phyloP scores from a whole-genome alignment of 352 stramenopile genomes.

The Detonula confervacea region DNA sequence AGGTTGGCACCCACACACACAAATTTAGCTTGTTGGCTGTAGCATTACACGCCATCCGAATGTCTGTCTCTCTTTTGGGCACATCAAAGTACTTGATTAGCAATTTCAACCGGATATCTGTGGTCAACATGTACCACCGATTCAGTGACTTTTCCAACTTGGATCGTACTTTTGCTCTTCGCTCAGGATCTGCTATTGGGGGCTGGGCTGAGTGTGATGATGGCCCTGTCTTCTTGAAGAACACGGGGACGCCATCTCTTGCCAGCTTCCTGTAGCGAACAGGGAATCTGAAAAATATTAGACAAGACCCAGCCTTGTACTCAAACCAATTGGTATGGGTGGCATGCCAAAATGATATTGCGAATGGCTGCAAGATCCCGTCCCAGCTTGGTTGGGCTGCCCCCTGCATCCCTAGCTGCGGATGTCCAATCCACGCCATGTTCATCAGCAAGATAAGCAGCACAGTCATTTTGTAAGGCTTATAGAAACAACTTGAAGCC shows the following conservation, averaged over 20 bases:
- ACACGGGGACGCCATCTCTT: conserved; percentile 3
- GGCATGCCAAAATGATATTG: neutral
- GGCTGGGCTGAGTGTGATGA: neutral
- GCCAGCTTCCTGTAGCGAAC: neutral
- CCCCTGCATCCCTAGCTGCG: too few relatives aligned
- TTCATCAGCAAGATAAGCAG: too few relatives aligned
- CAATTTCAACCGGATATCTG: neutral
- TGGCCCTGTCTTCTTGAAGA: conserved; percentile 9
- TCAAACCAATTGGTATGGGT: conserved; percentile 17
- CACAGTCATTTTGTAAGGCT: too few relatives aligned
- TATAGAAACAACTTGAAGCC: too few relatives aligned
- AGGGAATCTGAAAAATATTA: conserved; percentile 9
- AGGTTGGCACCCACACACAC: neutral
- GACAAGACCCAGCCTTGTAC: neutral
- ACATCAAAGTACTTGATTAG: neutral
- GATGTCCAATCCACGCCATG: too few relatives aligned
- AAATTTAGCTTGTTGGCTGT: neutral
- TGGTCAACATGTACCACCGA: neutral
- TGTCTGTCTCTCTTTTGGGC: neutral
- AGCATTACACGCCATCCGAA: neutral
- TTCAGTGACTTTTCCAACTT: neutral
- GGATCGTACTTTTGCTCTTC: neutral
- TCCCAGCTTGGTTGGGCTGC: neutral
- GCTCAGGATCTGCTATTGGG: neutral
- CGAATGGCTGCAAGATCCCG: neutral